Base-by-base conservation (phyloP, 352 stramenopile genomes). In the Globisporangium emineosum region DNA sequence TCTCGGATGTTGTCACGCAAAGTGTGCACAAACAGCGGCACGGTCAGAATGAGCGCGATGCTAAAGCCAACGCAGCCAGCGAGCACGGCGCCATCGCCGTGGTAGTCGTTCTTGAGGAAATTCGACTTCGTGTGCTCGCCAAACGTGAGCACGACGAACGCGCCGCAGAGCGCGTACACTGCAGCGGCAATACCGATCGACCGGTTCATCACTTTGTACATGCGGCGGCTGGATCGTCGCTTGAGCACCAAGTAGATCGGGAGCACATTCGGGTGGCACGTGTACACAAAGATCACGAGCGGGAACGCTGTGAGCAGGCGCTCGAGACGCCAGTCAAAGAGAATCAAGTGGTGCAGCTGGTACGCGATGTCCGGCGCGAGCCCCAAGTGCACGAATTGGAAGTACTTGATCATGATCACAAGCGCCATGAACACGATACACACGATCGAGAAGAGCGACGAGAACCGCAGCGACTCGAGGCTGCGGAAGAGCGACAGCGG, bases 181-280 rank as follows among this genome's bases (percentile, higher is more conserved):
- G 73, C 65, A 2, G 82, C 86, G 7, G 85, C 88, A 37, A 95
- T 76, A 19, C 77, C 83, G 56, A 96, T 81, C 65, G 85, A 93
- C 47, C 88, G 83, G 61, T 93, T 89, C 75, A 96, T 89, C 33
- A 96, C 64, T 63, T 96, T 96, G 78, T 89, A 91, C 86, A 95
- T 96, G 30, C 88, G 83, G 43, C 67, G 72, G 52, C 78, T 92
- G 13, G 86, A 95, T 2, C 82, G 85, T 40, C 81, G 81, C 70
- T 96, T 93, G 56, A 96, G 88, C 50, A 95, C 83, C 53, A 94
- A 69, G 66, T 94, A 96, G 52, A 96, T 96, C 8, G 88, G 88
- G 19, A 95, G 76, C 32, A 96, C 83, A 67, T 95, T 96, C 17
- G 88, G 88, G 52, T 96, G 88, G 54, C 88, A 96, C 9, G 88